Evolutionary conservation across 805 yeast genomes (phyloP), one percentile per base, ranked within the genome.

Genomic region (Komagataella kurtzmanii): DNA sequence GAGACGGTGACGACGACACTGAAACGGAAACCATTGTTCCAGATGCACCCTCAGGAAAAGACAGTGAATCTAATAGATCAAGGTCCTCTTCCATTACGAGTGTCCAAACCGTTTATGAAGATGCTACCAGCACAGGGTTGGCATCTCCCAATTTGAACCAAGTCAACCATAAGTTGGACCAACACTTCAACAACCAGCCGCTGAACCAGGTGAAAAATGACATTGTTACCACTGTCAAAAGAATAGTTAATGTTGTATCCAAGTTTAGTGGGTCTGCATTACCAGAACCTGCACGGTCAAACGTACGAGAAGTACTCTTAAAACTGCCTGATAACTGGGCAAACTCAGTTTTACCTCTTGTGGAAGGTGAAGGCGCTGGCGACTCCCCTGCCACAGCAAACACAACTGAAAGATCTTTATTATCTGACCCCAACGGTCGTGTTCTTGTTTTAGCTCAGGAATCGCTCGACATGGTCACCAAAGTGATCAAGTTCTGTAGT

Each of bases 371-470:
- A 24, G 30, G 21, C 21, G 30, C 21, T 24, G 24, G 24, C 24
- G 24, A 45, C 47, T 45, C 21, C 18, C 47, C 24, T 17, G 47
- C 47, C 7, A 21, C 21, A 66, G 47, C 44, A 17, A 10, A 58
- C 21, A 59, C 65, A 8, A 59, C 63, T 18, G 54, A 59, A 44
- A 54, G 58, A 45, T 68, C 65, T 49, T 56, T 66, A 6, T 48
- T 59, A 52, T 55, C 69, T 40, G 70, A 73, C 55, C 68, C 78
- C 7, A 85, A 88, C 61, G 88, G 86, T 19, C 80, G 83, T 55
- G 86, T 88, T 1, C 68, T 93, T 23, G 75, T 85, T 4, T 72
- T 91, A 54, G 97, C 98, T 0, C 84, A 85, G 57, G 99, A 93
- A 65, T 83, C 96, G 0, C 69, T 91, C 49, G 93, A 85, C 46